phyloP scores from a whole-genome alignment of 305 asterid genomes.

The Fraxinus greggii region DNA sequence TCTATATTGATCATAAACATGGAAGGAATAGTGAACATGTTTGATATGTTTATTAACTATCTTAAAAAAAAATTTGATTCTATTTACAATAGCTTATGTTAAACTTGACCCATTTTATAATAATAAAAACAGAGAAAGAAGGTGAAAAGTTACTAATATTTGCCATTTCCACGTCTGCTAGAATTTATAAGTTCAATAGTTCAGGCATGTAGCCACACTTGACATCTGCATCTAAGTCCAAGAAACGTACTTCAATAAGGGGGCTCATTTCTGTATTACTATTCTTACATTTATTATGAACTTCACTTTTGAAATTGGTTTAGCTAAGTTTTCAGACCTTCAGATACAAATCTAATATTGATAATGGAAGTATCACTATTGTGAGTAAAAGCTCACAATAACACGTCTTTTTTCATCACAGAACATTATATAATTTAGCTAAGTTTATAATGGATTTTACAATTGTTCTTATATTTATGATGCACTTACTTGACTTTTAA shows the following conservation, averaged over 20 bases:
- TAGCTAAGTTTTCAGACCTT: neutral
- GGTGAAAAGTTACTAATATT: neutral
- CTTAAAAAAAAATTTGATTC: neutral
- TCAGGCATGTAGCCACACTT: neutral
- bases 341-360: neutral
- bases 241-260: neutral
- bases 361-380: neutral
- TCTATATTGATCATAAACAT: neutral
- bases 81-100: neutral
- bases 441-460: neutral
- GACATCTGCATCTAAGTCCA: neutral
- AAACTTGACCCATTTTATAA: no score
- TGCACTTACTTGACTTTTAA: neutral
- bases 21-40: neutral
- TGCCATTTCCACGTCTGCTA: neutral
- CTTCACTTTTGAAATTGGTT: neutral
- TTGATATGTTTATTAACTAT: neutral
- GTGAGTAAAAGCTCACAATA: neutral
- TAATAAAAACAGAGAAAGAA: neutral
- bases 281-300: neutral
- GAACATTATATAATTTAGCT: neutral
- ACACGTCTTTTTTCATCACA: neutral
- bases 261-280: neutral
- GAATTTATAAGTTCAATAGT: neutral
- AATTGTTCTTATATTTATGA: neutral